phyloP scores from a whole-genome alignment of 805 yeast genomes.

The Schizosaccharomyces pombe region DNA sequence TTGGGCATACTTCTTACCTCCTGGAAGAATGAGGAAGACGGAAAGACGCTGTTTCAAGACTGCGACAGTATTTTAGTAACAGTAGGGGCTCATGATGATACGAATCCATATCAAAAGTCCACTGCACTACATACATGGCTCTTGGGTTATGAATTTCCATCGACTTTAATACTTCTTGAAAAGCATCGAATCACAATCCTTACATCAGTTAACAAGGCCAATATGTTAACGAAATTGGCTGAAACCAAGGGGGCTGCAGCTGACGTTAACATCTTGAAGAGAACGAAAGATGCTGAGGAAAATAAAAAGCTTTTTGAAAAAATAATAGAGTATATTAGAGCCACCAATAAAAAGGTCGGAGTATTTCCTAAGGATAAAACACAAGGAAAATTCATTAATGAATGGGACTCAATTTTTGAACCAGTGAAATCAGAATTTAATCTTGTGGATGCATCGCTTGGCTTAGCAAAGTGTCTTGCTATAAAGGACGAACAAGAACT shows the following conservation, averaged over 20 bases:
- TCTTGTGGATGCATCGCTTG: slow-evolving; percentile 28
- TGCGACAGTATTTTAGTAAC: slow-evolving; percentile 36
- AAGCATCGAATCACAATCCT: slow-evolving; percentile 36
- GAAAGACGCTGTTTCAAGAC: slow-evolving; percentile 18
- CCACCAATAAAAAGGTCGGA: slow-evolving; percentile 31
- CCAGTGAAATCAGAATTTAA: slow-evolving; percentile 16
- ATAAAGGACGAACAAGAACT: slow-evolving; percentile 62
- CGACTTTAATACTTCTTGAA: slow-evolving; percentile 49
- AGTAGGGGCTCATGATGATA: slow-evolving; percentile 69
- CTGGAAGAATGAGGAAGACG: slow-evolving; percentile 12
- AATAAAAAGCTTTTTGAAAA: slow-evolving; percentile 43
- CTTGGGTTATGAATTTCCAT: slow-evolving; percentile 87
- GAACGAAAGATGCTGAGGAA: slow-evolving; percentile 63
- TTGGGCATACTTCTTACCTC: slow-evolving; percentile 16
- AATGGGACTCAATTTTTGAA: slow-evolving; percentile 31
- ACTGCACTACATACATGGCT: slow-evolving; percentile 70
- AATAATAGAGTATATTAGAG: slow-evolving; percentile 19
- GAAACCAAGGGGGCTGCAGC: slow-evolving; percentile 24
- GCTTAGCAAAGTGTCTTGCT: slow-evolving; percentile 37
- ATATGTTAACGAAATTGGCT: slow-evolving; percentile 40
- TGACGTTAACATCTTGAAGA: slow-evolving; percentile 23
- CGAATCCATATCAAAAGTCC: slow-evolving; percentile 72
- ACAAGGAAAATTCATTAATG: slow-evolving; percentile 63
- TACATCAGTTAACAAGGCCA: slow-evolving; percentile 69
- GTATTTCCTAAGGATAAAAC: slow-evolving; percentile 51